Percentiles rank a stretch among this genome's conserved stretches.
Evolutionary conservation across 805 yeast genomes (phyloP).

Genomic region (Isabelozyma rhagii): DNA sequence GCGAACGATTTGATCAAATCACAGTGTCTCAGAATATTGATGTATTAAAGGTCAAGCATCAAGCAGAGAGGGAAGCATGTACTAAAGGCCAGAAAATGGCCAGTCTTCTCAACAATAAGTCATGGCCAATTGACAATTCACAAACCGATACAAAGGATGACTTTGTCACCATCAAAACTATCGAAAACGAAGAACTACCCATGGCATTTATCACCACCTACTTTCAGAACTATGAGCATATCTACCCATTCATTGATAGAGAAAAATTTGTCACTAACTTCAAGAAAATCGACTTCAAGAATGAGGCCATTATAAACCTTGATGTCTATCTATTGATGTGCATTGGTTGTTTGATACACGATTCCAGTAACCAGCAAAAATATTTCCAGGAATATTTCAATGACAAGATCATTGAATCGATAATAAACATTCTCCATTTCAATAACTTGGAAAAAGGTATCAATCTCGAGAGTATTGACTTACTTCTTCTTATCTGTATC

Average conservation of each 20-base stretch:
- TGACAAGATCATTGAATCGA: conserved; percentile 27
- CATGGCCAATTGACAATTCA: background rate
- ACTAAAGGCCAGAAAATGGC: background rate
- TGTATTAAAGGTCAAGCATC: background rate
- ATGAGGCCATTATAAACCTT: conserved; percentile 34
- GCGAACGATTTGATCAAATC: background rate
- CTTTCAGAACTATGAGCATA: conserved; percentile 34
- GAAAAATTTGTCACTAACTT: conserved; percentile 17
- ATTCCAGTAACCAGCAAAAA: conserved; percentile 17
- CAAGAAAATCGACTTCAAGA: conserved; percentile 23
- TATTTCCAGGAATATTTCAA: conserved; percentile 28
- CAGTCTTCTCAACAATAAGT: background rate
- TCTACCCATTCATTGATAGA: conserved; percentile 33
- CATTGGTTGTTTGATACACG: conserved; percentile 37
- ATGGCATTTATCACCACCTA: conserved; percentile 28
- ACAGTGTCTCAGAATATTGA: background rate
- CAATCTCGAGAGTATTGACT: conserved; percentile 23
- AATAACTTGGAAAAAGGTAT: conserved; percentile 17
- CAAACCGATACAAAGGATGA: conserved; percentile 22
- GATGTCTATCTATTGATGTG: conserved; percentile 37
- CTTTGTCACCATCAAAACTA: conserved; percentile 32
- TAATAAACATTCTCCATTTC: conserved; percentile 32
- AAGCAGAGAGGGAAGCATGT: background rate
- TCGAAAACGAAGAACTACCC: conserved; percentile 26
- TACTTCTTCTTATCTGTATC: conserved; percentile 30